Evolutionary conservation across 2,329 filamentous ascomycete species (phyloP), one percentile per base, ranked within the genome.

Genomic region (Knoxdaviesia capensis): DNA sequence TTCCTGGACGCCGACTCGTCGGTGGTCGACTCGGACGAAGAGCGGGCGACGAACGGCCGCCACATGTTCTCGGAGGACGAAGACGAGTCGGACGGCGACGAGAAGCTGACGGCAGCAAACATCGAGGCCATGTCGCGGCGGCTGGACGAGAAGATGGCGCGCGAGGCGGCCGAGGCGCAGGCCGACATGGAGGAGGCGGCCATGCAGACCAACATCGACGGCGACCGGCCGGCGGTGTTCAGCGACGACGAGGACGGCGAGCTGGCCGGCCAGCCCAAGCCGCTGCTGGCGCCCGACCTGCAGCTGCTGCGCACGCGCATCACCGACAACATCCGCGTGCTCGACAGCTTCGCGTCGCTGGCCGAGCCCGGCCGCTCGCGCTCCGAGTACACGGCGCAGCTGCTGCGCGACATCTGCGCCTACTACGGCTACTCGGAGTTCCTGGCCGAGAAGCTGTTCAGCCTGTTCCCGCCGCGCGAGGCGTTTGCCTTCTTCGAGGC

Each of bases 401-500:
- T 98, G 43, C 62, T 96, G 46, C 82, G 85, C 60, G 90, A 98
- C 54, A 82, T 96, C 45, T 94, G 86, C 63, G 75, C 80, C 43
- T 98, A 98, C 68, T 98, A 98, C 57, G 87, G 88, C 46, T 98
- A 98, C 66, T 92, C 83, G 4, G 75, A 80, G 34, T 96, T 80
- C 62, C 71, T 98, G n/a, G 90, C 87, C 5, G 84, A 94, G 61
- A 98, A 96, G 68, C 76, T 98, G 10, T 86, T 87, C 64, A 79
- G 80, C 54, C 75, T 98, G 6, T 96, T 98, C 63, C 77, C 86
- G 1, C 84, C 90, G 0, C 78, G 80, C 51, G 90, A 98, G 63
- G 90, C 90, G 0, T 92, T 96, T 51, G 87, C 87, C 43, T 98
- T 98, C 63, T 96, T 98, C 64, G 90, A 98, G 63, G 88, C 88